phyloP scores from a whole-genome alignment of 352 stramenopile species.

The Pythium utonaiense region DNA sequence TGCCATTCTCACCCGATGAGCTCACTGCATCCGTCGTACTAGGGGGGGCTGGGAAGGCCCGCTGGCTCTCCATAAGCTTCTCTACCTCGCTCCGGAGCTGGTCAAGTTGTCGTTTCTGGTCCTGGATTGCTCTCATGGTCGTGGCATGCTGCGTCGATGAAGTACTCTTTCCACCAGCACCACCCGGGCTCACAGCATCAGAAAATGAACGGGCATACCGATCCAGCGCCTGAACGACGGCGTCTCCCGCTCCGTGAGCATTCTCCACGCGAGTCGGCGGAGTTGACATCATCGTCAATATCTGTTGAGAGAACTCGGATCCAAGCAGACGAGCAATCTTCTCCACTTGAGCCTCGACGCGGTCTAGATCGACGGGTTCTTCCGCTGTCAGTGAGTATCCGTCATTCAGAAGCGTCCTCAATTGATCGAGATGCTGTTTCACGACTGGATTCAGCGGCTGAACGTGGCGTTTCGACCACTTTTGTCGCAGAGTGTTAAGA shows the following conservation, averaged over 20 bases:
- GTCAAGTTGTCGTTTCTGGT: slow-evolving; percentile 42
- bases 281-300: slow-evolving; percentile 40
- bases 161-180: slow-evolving; percentile 11
- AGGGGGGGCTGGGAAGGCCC: slow-evolving; percentile 24
- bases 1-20: background rate
- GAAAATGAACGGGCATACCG: slow-evolving; percentile 60
- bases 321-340: slow-evolving; percentile 50
- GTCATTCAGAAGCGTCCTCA: slow-evolving; percentile 65
- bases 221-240: slow-evolving; percentile 29
- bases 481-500: slow-evolving; percentile 59
- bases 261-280: background rate
- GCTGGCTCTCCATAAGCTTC: slow-evolving; percentile 42
- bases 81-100: slow-evolving; percentile 39
- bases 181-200: slow-evolving; percentile 24
- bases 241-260: slow-evolving; percentile 14
- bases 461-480: slow-evolving; percentile 46
- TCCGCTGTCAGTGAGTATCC: slow-evolving; percentile 57
- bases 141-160: slow-evolving; percentile 17
- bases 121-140: slow-evolving; percentile 17
- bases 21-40: background rate
- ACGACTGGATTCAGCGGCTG: slow-evolving; percentile 50
- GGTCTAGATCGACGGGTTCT: slow-evolving; percentile 50
- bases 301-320: slow-evolving; percentile 68
- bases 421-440: slow-evolving; percentile 64
- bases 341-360: slow-evolving; percentile 42